These are phyloP conservation scores for Porpolomopsis calyptriformis DNA, from an alignment of 768 basidiomycete genomes.

Conservation along the genomic window DNA sequence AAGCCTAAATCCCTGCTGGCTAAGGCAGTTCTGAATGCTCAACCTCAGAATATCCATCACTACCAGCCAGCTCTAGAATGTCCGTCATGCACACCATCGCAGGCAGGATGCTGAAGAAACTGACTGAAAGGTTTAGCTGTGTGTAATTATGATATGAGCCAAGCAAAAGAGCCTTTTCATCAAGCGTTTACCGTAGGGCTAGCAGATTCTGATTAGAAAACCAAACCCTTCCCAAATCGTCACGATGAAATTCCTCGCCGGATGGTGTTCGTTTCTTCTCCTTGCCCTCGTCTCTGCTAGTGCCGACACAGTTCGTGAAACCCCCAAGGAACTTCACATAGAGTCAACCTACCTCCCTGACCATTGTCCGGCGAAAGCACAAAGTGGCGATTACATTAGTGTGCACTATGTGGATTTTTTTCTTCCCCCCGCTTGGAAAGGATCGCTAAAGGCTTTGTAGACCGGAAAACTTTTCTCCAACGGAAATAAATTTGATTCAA, in stretches of 20 bases:
- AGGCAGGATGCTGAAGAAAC: too few relatives aligned
- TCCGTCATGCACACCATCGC: too few relatives aligned
- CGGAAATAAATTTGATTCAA: slow-evolving; percentile 86
- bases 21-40: too few relatives aligned
- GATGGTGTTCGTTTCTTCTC: slow-evolving; percentile 27
- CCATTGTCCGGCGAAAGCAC: slow-evolving; percentile 43
- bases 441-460: slow-evolving; percentile 22
- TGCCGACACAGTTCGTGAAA: slow-evolving; percentile 28
- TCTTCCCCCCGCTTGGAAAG: neutral
- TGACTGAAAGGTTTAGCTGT: too few relatives aligned
- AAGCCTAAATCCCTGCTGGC: too few relatives aligned
- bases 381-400: slow-evolving; percentile 50
- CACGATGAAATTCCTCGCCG: neutral
- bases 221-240: neutral
- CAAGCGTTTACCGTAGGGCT: too few relatives aligned
- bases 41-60: too few relatives aligned
- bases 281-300: slow-evolving; percentile 37
- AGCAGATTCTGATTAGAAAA: too few relatives aligned
- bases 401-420: slow-evolving; percentile 62
- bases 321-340: slow-evolving; percentile 48
- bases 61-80: too few relatives aligned
- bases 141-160: too few relatives aligned
- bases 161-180: too few relatives aligned
- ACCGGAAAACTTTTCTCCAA: slow-evolving; percentile 70
- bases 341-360: slow-evolving; percentile 52